Evolutionary conservation across 148 eudicot species (phyloP).

Genomic region (Rhododendron simsii): DNA sequence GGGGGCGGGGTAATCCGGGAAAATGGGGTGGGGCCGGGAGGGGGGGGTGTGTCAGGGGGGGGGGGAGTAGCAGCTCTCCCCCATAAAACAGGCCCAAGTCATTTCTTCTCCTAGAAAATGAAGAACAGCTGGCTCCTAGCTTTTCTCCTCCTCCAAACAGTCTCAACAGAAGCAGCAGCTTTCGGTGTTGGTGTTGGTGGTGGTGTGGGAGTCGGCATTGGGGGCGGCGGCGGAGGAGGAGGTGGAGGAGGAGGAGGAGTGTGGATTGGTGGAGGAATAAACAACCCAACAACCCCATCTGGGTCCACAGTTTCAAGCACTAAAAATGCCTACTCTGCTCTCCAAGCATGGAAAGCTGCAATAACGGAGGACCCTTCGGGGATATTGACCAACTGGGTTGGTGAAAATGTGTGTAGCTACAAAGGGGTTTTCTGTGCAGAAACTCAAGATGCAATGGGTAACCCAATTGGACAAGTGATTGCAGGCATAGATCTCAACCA

Average conservation of each 20-base stretch:
- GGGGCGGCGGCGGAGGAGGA: constrained; percentile 19
- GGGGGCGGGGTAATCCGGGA: no score
- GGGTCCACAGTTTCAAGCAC: constrained; percentile 20
- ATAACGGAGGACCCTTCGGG: constrained; percentile 71
- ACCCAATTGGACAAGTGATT: constrained; percentile 23
- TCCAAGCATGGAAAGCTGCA: constrained; percentile 81
- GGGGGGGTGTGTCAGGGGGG: no score
- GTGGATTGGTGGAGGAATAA: constrained; percentile 32
- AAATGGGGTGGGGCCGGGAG: no score
- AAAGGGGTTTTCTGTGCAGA: constrained; percentile 68
- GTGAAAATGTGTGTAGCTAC: constrained; percentile 77
- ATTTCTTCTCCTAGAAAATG: constrained; percentile 26
- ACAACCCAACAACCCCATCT: constrained; percentile 7
- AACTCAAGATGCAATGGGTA: neutral
- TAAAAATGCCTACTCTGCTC: constrained; percentile 55
- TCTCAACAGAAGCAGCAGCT: constrained; percentile 27
- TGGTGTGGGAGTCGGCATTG: constrained; percentile 19
- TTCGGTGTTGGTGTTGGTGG: constrained; percentile 28
- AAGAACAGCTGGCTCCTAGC: constrained; percentile 18
- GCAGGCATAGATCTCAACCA: constrained; percentile 80
- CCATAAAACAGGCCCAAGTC: neutral
- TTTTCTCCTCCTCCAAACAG: constrained; percentile 27
- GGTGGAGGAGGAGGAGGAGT: constrained; percentile 33
- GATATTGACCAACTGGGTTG: constrained; percentile 52
- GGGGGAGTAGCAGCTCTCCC: no score